Evolutionary conservation across 805 yeast genomes (phyloP), one percentile per base, ranked within the genome.

Genomic region (Naumovozyma baii): DNA sequence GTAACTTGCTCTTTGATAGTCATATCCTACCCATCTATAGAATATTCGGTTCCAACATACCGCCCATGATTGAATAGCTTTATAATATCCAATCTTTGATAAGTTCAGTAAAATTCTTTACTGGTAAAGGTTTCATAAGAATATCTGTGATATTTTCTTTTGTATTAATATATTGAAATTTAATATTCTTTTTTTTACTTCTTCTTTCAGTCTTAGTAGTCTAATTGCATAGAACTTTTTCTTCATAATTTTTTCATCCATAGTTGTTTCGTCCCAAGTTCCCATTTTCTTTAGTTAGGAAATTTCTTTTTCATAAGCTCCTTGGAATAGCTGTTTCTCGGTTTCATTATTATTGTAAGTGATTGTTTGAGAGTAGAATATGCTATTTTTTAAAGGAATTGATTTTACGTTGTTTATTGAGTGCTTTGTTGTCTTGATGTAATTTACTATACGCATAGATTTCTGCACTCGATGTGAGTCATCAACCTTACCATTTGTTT

Each of bases 261-360:
- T 28, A 13, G 28, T 18, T 4, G 14, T 17, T 13, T 18, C 29
- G 16, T 37, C 26, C 45, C 41, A 38, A 15, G 49, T 43, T 4
- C 41, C 35, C 42, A 44, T 38, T 35, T 38, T 42, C 17, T 34
- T 17, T 18, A 44, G 39, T 37, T 46, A 45, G 31, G 25, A 22
- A 13, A 44, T 36, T 39, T 46, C 50, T 34, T 42, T 46, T 4
- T 40, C 17, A 29, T 45, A 43, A 12, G 47, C 49, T 18, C 37
- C 38, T 3, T 14, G 15, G 25, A 31, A 39, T 22, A n/a, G 25
- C 12, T 33, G 14, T 19, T 33, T 37, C 20, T 45, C 45, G 5
- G 22, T 25, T 9, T 3, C 10, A 36, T 37, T 37, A 4, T n/a
- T 28, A 26, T 39, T 44, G 14, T 34, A 14, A 3, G 39, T 20